phyloP scores from a whole-genome alignment of 176 grass and related monocot genomes.

The Eragrostis nindensis region DNA sequence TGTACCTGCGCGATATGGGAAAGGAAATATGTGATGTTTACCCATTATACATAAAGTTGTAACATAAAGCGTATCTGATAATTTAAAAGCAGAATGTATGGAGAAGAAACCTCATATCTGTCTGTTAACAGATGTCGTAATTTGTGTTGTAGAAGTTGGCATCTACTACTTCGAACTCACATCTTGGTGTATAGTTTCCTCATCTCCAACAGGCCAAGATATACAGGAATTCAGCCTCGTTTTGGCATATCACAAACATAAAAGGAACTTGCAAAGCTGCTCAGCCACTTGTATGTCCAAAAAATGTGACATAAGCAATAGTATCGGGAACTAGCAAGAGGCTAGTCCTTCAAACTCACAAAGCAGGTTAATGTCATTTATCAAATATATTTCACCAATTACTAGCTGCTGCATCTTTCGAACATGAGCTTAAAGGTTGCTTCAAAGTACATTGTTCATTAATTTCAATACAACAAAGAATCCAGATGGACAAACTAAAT shows the following conservation, averaged over 20 bases:
- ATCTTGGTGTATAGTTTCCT: not conserved
- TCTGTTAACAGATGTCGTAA: not conserved
- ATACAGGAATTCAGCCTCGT: not conserved
- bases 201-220: not conserved
- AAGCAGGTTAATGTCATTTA: not conserved
- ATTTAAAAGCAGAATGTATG: not conserved
- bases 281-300: not conserved
- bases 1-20: not conserved
- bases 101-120: not conserved
- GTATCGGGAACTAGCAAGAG: not conserved
- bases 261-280: not conserved
- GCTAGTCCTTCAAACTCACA: not conserved
- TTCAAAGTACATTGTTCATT: not conserved
- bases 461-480: not conserved
- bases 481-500: not conserved
- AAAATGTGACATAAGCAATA: not conserved
- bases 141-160: not conserved
- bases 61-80: not conserved
- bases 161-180: not conserved
- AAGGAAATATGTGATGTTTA: slow-evolving; percentile 1
- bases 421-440: not conserved
- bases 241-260: not conserved
- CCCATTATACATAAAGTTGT: not conserved
- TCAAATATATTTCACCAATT: not conserved
- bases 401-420: not conserved